Base-by-base conservation (phyloP, 139 green algal species). In the Raphidocelis subcapitata region DNA sequence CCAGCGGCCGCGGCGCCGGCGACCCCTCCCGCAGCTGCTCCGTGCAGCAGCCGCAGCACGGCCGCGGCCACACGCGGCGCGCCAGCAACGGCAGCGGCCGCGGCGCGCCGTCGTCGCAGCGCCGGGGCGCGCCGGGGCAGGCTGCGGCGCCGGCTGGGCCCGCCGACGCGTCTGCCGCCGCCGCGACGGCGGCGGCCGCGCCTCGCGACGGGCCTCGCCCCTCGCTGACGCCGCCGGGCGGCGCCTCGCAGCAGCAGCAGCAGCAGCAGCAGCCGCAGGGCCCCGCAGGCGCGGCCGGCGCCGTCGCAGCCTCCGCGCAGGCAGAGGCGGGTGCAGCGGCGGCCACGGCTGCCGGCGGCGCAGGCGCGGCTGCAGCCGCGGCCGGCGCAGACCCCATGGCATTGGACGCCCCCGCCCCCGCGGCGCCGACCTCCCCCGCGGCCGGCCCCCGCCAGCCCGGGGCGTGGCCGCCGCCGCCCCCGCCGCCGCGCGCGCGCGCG, bases 361-460 rank as follows among this genome's bases (percentile, higher is more conserved):
- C n/a, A 28, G 5, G 8, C 5, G 55, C n/a, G 8, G 10, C 5
- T 8, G 14, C 8, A 5, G n/a, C 5, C n/a, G 55, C 26, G 10
- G 16, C n/a, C 10, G 55, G n/a, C n/a, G 55, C 26, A 31, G 55
- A 31, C 5, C n/a, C 32, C 57, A 60, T 29, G 62, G 70, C 61
- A 70, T 60, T 47, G 46, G 62, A 33, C 31, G 70, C 46, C 52
- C 44, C 35, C 32, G 70, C 32, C 23, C 26, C 32, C n/a, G 32
- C 61, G 32, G 52, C 52, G 52, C 46, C 8, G 41, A 12, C 41
- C 41, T 20, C 41, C 8, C 41, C 8, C 41, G 12, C 41, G 12
- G 41, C 41, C 41, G 41, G 41, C 41, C n/a, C n/a, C n/a, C n/a
- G n/a, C n/a, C n/a, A n/a, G 41, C 41, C 8, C 12, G 41, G 41